Percentiles rank a stretch among this genome's conserved stretches.
phyloP scores from a whole-genome alignment of 2,329 filamentous ascomycete species.

The Epichloe gansuensis region DNA sequence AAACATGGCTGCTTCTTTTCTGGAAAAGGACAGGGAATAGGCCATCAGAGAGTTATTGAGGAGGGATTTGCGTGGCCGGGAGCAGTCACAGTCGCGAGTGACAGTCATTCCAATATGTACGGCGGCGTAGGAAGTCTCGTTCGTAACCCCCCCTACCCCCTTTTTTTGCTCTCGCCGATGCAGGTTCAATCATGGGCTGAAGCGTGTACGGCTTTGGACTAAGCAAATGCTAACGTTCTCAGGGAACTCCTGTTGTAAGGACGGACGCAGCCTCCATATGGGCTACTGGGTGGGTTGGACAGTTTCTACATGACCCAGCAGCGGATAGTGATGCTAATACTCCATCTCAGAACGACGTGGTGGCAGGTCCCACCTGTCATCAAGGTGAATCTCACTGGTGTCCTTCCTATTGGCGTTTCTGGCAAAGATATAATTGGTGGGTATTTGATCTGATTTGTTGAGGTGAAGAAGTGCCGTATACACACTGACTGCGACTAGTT shows the following conservation, averaged over 20 bases:
- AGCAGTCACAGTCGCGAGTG: constrained; percentile 67
- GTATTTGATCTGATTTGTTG: no score
- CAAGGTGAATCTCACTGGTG: constrained; percentile 64
- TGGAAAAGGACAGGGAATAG: constrained; percentile 67
- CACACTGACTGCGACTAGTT: constrained; percentile 46
- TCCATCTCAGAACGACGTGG: constrained; percentile 53
- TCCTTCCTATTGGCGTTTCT: constrained; percentile 59
- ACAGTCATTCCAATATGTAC: constrained; percentile 73
- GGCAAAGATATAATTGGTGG: no score
- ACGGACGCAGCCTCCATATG: constrained; percentile 82
- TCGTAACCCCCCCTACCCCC: neutral
- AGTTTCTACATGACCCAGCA: neutral
- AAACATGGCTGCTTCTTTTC: constrained; percentile 65
- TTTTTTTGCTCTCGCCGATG: no score
- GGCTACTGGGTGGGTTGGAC: constrained; percentile 41
- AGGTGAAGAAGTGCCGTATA: constrained; percentile 26
- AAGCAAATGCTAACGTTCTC: neutral
- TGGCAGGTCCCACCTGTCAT: constrained; percentile 80
- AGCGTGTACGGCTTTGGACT: constrained; percentile 17
- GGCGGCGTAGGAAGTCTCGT: constrained; percentile 63
- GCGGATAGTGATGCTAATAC: neutral
- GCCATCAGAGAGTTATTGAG: constrained; percentile 76
- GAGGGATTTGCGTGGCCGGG: constrained; percentile 67
- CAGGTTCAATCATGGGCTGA: no score
- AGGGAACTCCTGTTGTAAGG: constrained; percentile 59